Base-by-base conservation (phyloP, 352 stramenopile genomes). In the Phytophthora sp. region DNA sequence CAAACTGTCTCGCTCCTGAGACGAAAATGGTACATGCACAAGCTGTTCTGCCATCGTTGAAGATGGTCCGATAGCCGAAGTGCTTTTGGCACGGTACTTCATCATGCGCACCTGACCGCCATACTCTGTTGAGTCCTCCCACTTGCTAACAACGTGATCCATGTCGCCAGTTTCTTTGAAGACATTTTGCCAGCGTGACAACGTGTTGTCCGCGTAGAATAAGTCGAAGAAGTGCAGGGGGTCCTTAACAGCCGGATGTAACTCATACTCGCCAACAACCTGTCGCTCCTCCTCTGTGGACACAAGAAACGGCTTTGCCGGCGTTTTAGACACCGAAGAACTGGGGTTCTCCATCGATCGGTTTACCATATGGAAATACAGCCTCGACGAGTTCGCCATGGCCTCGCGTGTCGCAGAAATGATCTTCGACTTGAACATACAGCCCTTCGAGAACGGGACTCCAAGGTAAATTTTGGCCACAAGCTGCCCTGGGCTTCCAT, bases 391-490 rank as follows among this genome's bases (percentile, higher is more conserved):
- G 36, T 77, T 79, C 26, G 23, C 62, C 49, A 90, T 79, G 21
- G 81, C 80, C 44, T 90, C 84, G 12, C 76, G 69, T 31, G 85
- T 95, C 13, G 86, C 81, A 1, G 85, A 91, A 35, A 95, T 93
- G 53, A 95, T 95, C 71, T 94, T 95, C 30, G 84, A 93, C 69
- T 95, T 95, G 64, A 94, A 95, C 84, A 95, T 93, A 55, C 87
- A 95, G 4, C 87, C 87, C 47, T 93, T 95, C 7, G 87, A 94
- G 56, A 95, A 95, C 33, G 87, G 87, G 50, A 95, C 90, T 12
- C 80, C 87, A 15, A 95, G 36, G 31, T 86, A 93, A 11, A 86
- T 71, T 33, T 90, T 87, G 18, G 52, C 82, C 23, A 93, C 74
- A 3, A 90, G 51, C 13, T 71, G 56, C 20, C 69, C 69, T 39